These are phyloP conservation scores for Psilocybe azurescens DNA, from an alignment of 768 basidiomycete genomes.

Conservation along the genomic window DNA sequence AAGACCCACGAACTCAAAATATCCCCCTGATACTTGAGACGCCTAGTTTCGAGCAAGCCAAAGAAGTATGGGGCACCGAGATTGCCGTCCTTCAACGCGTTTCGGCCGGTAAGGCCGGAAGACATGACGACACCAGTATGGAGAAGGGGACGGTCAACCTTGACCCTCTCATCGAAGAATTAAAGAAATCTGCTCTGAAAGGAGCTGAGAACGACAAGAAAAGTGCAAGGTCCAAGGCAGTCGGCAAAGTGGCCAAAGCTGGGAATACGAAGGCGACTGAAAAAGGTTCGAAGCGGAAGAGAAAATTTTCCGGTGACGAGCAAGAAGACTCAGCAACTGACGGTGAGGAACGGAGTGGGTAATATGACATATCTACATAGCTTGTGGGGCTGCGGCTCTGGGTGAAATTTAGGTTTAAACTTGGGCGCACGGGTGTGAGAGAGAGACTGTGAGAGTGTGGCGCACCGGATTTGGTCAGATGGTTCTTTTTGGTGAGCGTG, in stretches of 20 bases:
- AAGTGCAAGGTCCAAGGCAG: slow-evolving; percentile 3
- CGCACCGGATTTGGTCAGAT: no score
- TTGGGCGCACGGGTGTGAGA: no score
- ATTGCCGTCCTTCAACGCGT: slow-evolving; percentile 63
- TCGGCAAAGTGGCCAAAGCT: background rate
- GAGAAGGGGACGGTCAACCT: background rate
- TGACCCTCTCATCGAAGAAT: slow-evolving; percentile 14
- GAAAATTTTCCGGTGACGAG: background rate
- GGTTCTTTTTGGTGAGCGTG: no score
- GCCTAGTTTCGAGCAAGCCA: slow-evolving; percentile 65
- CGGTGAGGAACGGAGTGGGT: no score
- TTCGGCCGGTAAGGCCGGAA: slow-evolving; percentile 22
- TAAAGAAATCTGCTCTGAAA: slow-evolving; percentile 23
- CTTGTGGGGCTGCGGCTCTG: no score
- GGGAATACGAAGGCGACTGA: background rate
- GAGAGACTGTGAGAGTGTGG: no score
- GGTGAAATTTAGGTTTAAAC: no score
- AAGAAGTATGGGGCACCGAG: slow-evolving; percentile 74
- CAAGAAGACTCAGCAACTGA: no score
- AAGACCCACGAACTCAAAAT: slow-evolving; percentile 66
- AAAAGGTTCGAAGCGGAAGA: slow-evolving; percentile 5
- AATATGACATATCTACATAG: no score
- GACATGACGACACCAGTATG: background rate
- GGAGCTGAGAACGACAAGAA: slow-evolving; percentile 14
- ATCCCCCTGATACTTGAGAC: slow-evolving; percentile 89